Percentiles rank a stretch among this genome's conserved stretches.
Conservation (phyloP, 441 rosid genomes). For the Adansonia gregorii region DNA sequence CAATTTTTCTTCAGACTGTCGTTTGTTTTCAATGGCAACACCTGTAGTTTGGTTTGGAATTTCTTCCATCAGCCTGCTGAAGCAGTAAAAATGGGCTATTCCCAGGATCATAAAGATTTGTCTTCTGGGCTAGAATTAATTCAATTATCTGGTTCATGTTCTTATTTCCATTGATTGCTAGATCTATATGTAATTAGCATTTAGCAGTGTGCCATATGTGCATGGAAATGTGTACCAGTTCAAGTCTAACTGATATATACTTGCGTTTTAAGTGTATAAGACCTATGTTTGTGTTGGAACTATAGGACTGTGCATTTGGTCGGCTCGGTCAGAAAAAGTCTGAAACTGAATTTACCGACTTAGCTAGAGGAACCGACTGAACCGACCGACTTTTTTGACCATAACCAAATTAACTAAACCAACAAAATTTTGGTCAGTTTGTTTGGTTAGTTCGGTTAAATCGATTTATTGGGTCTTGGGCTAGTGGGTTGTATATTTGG, state of each 20-base stretch:
- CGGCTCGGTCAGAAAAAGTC: too few relatives aligned
- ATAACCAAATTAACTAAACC: too few relatives aligned
- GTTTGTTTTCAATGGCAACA: constrained; percentile 4
- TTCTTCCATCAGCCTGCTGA: not conserved
- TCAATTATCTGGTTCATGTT: not conserved
- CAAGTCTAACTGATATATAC: not conserved
- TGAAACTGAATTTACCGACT: too few relatives aligned
- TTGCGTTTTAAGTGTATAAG: not conserved
- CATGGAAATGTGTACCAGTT: constrained; percentile 7
- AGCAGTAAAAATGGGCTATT: not conserved
- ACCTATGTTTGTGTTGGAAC: not conserved
- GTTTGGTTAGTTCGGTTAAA: not conserved
- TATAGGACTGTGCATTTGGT: not conserved
- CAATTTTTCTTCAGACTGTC: constrained; percentile 9
- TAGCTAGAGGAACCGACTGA: too few relatives aligned
- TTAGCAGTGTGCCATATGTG: not conserved
- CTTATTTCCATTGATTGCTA: constrained; percentile 11
- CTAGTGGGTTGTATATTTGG: too few relatives aligned
- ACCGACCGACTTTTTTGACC: too few relatives aligned
- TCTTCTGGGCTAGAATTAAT: constrained; percentile 4
- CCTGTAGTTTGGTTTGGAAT: not conserved
- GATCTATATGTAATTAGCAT: constrained; percentile 6
- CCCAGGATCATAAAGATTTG: not conserved
- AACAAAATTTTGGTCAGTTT: not conserved
- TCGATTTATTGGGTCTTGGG: too few relatives aligned